Conservation (phyloP, 371 early-diverging fungal species). For the Rhizopus delemar region DNA sequence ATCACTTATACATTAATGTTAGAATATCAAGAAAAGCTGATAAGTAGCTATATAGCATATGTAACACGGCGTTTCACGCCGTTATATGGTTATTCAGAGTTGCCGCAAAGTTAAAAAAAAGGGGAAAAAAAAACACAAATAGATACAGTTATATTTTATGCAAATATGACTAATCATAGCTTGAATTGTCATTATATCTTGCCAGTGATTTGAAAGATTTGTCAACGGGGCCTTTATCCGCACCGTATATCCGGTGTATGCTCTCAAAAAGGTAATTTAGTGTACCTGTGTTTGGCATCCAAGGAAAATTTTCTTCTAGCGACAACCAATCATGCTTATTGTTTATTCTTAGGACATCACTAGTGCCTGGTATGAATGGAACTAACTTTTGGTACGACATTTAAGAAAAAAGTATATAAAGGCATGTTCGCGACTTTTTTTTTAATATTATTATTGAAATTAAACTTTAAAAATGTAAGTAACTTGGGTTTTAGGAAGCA, state of each 20-base stretch:
- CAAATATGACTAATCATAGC: background rate
- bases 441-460: background rate
- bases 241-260: background rate
- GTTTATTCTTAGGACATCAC: background rate
- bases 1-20: too few species aligned
- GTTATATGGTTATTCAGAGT: too few species aligned
- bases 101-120: too few species aligned
- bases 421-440: background rate
- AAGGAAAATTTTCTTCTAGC: background rate
- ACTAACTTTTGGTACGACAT: background rate
- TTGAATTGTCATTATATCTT: background rate
- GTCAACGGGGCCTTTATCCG: background rate
- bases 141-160: background rate
- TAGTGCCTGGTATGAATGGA: background rate
- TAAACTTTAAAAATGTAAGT: conserved; percentile 3
- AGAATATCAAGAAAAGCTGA: too few species aligned
- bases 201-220: background rate
- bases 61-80: too few species aligned
- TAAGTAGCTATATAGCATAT: too few species aligned
- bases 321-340: background rate
- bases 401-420: conserved; percentile 1
- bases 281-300: background rate
- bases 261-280: background rate
- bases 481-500: background rate
- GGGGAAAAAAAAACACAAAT: too few species aligned